A percentile compares a stretch with the other conserved stretches of the same genome.
These are phyloP conservation scores for Lecanosticta acicola DNA, from an alignment of 2,329 filamentous ascomycete genomes.

Conservation along the genomic window DNA sequence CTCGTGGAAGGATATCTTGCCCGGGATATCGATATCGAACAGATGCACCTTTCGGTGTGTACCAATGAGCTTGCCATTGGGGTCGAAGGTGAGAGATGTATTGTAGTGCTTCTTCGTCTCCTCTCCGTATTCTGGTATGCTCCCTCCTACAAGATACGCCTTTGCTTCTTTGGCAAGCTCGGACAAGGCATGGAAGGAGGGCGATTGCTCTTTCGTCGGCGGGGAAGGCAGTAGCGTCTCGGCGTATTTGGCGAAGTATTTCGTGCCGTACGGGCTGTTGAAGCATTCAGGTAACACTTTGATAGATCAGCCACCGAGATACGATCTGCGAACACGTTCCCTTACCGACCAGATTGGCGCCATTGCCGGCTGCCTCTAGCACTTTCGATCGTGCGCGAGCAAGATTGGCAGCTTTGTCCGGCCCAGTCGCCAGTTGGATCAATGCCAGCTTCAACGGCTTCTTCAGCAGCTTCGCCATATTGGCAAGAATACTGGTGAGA, in stretches of 20 bases:
- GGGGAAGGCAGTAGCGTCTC: conserved; percentile 79
- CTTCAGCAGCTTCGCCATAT: conserved; percentile 59
- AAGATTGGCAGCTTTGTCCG: conserved; percentile 83
- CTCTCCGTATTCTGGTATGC: conserved; percentile 75
- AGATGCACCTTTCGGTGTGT: conserved; percentile 91
- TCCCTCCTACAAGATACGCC: conserved; percentile 81
- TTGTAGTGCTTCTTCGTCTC: conserved; percentile 75
- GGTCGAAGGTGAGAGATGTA: conserved; percentile 77
- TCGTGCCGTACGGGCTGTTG: conserved; percentile 92
- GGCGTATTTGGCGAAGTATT: conserved; percentile 87
- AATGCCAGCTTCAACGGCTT: conserved; percentile 73
- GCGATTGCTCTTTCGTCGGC: conserved; percentile 63
- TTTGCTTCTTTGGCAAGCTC: conserved; percentile 71
- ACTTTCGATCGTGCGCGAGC: conserved; percentile 74
- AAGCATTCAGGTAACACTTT: conserved; percentile 90
- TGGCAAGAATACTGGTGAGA: neutral
- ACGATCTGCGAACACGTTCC: neutral
- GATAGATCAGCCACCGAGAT: neutral
- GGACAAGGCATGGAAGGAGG: conserved; percentile 79
- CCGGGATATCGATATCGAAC: conserved; percentile 96
- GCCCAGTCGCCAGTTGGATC: conserved; percentile 67
- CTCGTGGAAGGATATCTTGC: conserved; percentile 86
- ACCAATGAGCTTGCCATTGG: conserved; percentile 70
- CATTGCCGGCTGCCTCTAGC: conserved; percentile 66
- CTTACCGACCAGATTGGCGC: conserved; percentile 65